These are phyloP conservation scores for Ceratobasidium sp. DNA, from an alignment of 1,284 basidiomycete species.

Conservation along the genomic window DNA sequence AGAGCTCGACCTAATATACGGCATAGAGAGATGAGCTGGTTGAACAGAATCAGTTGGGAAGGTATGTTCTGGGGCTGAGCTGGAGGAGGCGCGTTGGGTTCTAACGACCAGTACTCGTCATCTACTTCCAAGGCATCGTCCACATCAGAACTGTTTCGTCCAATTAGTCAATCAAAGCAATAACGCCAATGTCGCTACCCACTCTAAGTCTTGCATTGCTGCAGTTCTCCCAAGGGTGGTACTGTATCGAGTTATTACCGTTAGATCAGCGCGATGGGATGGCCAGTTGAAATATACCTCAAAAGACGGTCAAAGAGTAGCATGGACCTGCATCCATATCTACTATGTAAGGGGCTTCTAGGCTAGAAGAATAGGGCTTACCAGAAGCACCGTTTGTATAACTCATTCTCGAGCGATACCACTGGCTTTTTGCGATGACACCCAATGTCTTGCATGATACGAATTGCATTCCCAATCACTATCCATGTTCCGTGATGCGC, in stretches of 20 bases:
- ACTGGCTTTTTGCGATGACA: neutral
- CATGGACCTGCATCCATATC: too few species aligned
- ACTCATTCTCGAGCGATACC: neutral
- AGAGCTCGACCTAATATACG: conserved; percentile 2
- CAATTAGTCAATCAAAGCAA: neutral
- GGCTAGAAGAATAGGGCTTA: neutral
- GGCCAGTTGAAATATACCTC: neutral
- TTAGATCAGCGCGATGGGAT: neutral
- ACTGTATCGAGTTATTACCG: neutral
- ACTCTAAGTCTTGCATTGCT: conserved; percentile 12
- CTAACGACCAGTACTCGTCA: conserved; percentile 15
- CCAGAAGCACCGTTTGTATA: neutral
- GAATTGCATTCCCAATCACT: neutral
- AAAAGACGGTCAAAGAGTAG: conserved; percentile 16
- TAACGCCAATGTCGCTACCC: neutral
- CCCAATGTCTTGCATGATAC: neutral
- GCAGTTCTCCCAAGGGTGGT: neutral
- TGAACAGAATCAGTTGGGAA: neutral
- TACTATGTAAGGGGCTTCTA: too few species aligned
- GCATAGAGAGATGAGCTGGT: neutral
- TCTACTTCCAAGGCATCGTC: neutral
- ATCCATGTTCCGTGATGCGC: neutral
- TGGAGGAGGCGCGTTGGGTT: conserved; percentile 1
- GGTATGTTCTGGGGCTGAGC: neutral
- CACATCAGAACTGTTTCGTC: conserved; percentile 1